A percentile compares a stretch with the other conserved stretches of the same genome.
phyloP scores from a whole-genome alignment of 345 rosid species.

The Eucalyptus curtisii region DNA sequence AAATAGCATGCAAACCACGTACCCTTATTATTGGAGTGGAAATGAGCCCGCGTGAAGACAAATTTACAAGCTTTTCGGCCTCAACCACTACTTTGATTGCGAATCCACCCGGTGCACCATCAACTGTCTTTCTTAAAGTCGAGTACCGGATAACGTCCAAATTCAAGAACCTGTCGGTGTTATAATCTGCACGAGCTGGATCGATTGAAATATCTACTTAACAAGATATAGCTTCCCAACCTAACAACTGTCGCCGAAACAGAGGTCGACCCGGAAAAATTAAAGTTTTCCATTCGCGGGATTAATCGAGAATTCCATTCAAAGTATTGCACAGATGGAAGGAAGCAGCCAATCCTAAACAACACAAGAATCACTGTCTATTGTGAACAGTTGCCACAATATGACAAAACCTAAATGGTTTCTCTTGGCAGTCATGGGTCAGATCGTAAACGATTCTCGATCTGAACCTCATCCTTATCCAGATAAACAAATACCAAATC shows the following conservation, averaged over 20 bases:
- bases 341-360: background rate
- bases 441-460: background rate
- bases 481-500: background rate
- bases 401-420: background rate
- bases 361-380: background rate
- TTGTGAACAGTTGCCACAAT: background rate
- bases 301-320: background rate
- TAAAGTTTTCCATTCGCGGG: background rate
- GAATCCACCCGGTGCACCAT: background rate
- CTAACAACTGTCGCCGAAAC: background rate
- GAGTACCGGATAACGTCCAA: background rate
- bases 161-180: background rate
- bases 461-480: background rate
- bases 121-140: background rate
- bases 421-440: background rate
- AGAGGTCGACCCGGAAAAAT: background rate
- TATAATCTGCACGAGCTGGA: background rate
- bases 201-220: background rate
- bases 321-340: background rate
- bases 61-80: background rate
- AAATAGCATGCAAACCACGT: background rate
- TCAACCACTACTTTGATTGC: background rate
- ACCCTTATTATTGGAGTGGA: background rate
- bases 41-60: background rate
- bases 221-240: background rate